Base-by-base conservation (phyloP, 108 stramenopile genomes). In the Fistulifera pelliculosa region DNA sequence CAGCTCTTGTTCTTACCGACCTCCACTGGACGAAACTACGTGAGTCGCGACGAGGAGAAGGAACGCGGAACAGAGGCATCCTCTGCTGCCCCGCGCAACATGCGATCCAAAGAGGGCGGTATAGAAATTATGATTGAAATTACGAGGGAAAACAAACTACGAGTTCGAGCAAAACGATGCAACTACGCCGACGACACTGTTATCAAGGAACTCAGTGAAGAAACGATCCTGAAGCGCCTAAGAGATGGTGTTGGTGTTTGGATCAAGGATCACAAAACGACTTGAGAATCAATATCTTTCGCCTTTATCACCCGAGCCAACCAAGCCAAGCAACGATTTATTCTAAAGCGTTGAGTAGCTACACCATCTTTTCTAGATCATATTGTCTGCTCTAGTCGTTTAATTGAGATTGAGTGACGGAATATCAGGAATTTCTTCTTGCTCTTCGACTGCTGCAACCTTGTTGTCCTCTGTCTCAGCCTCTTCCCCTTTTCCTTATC, bases 151-250 rank as follows among this genome's bases (percentile, higher is more conserved):
- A 41, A 38, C 3, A 59, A 61, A 26, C 53, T 91, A 10, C 78
- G 89, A 26, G 83, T 91, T 18, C 71, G 89, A 52, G 89, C 83
- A 0, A 60, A 77, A 14, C 69, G 89, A 39, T 85, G 83, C 62
- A 91, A 91, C 52, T 80, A 84, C 62, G 76, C 76, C 21, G 64
- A 66, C 13, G 79, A 69, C 27, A 77, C 79, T 7, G 68, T 81
- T 18, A 65, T 85, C n/a, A 87, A 87, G 62, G 85, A 85, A 56
- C 47, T 87, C 59, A 81, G 74, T 52, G 89, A 91, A 61, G 57
- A 68, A 12, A 75, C 83, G 0, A 85, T 91, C 40, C 24, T 91
- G 42, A 74, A 69, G 21, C 72, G 69, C 17, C 57, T 91, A 51
- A 48, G 77, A 51, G 77, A 83, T 22, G 76, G 76, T 11, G 52